Evolutionary conservation across 331 rosid species (phyloP), one percentile per base, ranked within the genome.

Genomic region (Ulmus americana): DNA sequence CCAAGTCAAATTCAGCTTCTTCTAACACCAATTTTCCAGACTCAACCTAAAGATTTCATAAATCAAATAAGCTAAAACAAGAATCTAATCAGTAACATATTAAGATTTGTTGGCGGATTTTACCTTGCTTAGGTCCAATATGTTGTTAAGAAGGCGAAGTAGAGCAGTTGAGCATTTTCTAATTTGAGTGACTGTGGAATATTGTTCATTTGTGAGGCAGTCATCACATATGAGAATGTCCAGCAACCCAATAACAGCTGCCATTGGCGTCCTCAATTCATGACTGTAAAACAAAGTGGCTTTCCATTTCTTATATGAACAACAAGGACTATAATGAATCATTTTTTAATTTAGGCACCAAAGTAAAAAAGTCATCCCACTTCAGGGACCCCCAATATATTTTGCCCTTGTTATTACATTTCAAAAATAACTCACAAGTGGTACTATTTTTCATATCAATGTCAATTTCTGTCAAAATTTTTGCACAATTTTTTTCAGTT

Each of bases 221-320:
- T 94, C 99, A 73, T 94, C 99, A 11, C 86, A 84, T 76, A 94
- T 90, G 39, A 94, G 96, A 76, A 94, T 94, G 88, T 94, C 99
- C 48, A 94, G 88, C 78, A 94, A 74, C 53, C 99, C 99, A 44
- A 94, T 94, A 63, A 94, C 99, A 15, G 99, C 99, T 42, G 99
- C 99, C 99, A 94, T 94, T 2, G 99, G 99, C 6, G 99, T 94
- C 88, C 99, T 84, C 74, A 94, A 73, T 69, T 94, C 99, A 78
- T 94, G 99, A 77, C 97, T 94, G 92, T 59, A 61, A 28, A 28
- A 28, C 35, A 28, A 28, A 28, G 35, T 28, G 35, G 35, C 35
- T 28, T 28, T 28, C 35, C 35, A 28, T 28, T 28, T 28, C 35
- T 28, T 28, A 28, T 3, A 28, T 28, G 35, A 28, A 28, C 35